Conservation (phyloP, 78 protist species). For the Dictyostelium firmibasis region DNA sequence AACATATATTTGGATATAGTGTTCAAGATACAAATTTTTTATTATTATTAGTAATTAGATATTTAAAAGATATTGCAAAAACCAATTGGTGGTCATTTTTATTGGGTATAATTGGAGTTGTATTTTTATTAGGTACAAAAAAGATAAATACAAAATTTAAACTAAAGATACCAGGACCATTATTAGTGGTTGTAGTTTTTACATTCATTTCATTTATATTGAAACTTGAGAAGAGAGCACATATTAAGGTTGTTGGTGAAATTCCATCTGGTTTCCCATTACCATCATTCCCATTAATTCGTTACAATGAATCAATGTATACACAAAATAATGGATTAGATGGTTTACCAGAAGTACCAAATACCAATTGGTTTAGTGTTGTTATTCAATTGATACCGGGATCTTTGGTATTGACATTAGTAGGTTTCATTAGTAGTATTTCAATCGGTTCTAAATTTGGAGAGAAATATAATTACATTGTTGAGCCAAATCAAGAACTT, state of each 20-base stretch:
- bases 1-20: conserved; percentile 53
- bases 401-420: conserved; percentile 72
- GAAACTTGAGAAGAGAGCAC: conserved; percentile 32
- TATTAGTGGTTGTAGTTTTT: conserved; percentile 76
- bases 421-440: conserved; percentile 79
- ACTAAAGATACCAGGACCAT: conserved; percentile 76
- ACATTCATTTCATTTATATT: conserved; percentile 56
- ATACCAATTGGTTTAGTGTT: conserved; percentile 20
- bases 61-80: conserved; percentile 1
- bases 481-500: conserved; percentile 87
- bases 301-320: background rate
- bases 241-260: conserved; percentile 71
- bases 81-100: conserved; percentile 70
- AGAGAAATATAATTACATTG: conserved; percentile 25
- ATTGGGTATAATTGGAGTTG: conserved; percentile 71
- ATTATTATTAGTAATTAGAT: background rate
- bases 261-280: conserved; percentile 82
- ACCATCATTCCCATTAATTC: conserved; percentile 34
- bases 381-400: conserved; percentile 26
- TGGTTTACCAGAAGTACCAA: background rate
- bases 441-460: conserved; percentile 83
- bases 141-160: conserved; percentile 31
- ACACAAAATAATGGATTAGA: background rate
- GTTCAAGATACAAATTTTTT: conserved; percentile 24
- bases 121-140: conserved; percentile 39